Conservation (phyloP, 805 yeast genomes). For the Pichia exigua region DNA sequence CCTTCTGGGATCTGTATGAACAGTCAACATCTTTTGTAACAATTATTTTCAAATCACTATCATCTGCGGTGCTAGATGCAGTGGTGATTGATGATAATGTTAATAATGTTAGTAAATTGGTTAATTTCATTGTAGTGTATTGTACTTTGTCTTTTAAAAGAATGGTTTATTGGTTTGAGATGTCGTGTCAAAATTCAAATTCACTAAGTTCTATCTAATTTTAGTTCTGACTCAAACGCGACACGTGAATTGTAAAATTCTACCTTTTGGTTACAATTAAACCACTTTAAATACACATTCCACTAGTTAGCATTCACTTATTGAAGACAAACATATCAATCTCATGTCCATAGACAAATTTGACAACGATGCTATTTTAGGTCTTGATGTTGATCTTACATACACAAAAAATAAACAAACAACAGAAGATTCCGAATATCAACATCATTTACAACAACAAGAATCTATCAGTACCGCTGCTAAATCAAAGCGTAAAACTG, state of each 20-base stretch:
- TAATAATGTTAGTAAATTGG: not conserved
- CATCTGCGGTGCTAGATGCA: not conserved
- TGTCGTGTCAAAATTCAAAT: no score
- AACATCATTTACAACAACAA: not conserved
- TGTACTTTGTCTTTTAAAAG: no score
- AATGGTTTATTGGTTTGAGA: no score
- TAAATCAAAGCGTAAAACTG: constrained; percentile 25
- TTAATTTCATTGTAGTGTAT: not conserved
- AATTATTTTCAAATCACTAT: constrained; percentile 22
- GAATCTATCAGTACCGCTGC: not conserved
- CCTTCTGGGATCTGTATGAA: constrained; percentile 45
- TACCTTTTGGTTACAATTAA: no score
- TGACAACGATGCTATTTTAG: constrained; percentile 25
- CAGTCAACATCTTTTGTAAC: constrained; percentile 46
- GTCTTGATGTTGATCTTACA: constrained; percentile 15
- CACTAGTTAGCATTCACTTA: no score
- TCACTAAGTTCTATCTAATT: no score
- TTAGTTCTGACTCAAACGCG: not conserved
- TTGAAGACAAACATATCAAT: not conserved
- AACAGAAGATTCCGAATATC: not conserved
- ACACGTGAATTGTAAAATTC: not conserved
- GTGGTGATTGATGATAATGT: not conserved
- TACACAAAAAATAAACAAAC: not conserved
- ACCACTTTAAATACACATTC: no score
- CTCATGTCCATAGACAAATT: constrained; percentile 11